Percentiles rank a stretch among this genome's conserved stretches.
Conservation (phyloP, 768 basidiomycete species). For the Cyathus striatus region DNA sequence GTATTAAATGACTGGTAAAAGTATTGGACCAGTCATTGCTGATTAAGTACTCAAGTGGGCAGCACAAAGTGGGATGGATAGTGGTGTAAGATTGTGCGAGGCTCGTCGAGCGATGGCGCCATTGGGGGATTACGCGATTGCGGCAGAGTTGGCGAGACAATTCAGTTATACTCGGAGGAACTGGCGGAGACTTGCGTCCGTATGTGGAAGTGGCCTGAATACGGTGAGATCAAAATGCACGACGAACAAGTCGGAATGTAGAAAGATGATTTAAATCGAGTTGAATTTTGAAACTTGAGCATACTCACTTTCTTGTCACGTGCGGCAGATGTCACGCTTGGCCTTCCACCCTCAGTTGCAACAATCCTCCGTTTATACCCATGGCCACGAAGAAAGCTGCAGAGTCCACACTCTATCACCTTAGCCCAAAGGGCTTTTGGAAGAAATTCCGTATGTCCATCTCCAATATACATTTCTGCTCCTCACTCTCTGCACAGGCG, state of each 20-base stretch:
- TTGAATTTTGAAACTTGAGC: too few species aligned
- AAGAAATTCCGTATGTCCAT: slow-evolving; percentile 82
- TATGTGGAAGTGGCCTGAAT: too few species aligned
- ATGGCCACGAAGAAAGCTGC: slow-evolving; percentile 80
- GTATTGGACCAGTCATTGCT: too few species aligned
- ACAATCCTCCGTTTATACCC: slow-evolving; percentile 17
- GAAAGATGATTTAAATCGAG: too few species aligned
- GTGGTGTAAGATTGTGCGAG: slow-evolving; percentile 1
- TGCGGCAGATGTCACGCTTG: not conserved
- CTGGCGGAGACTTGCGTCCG: too few species aligned
- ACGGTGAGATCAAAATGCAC: too few species aligned
- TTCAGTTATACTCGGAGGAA: not conserved
- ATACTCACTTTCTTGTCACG: too few species aligned
- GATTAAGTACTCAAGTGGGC: not conserved
- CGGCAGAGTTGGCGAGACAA: slow-evolving; percentile 4
- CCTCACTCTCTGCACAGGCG: slow-evolving; percentile 43
- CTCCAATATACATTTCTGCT: not conserved
- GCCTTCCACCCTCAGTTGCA: not conserved
- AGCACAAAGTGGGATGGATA: not conserved
- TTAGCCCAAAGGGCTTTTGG: slow-evolving; percentile 89
- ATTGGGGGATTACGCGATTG: slow-evolving; percentile 10
- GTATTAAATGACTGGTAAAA: slow-evolving; percentile 1
- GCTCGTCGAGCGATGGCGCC: slow-evolving; percentile 5
- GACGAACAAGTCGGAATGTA: too few species aligned
- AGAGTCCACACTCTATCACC: slow-evolving; percentile 87